Evolutionary conservation across 768 basidiomycete genomes (phyloP), one percentile per base, ranked within the genome.

Genomic region (Saitozyma sp.): DNA sequence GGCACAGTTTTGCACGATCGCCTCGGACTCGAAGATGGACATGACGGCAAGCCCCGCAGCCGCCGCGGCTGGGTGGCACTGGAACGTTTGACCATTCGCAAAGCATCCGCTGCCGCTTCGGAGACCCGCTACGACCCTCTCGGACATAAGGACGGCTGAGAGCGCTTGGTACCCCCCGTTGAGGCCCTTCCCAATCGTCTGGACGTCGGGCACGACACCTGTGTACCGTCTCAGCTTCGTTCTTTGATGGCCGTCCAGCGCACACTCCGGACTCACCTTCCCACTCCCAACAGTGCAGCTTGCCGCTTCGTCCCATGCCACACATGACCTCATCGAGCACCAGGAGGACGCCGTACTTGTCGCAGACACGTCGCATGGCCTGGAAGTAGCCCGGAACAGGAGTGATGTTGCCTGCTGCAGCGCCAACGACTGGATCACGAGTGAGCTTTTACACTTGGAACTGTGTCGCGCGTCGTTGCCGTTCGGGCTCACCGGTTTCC

Each of bases 231-330:
- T 29, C 2, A 29, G 29, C 85, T 29, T 86, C 87, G 69, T 92
- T 90, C 42, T 89, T 90, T 5, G 29, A 29, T 29, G 29, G 29
- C 29, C n/a, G n/a, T n/a, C n/a, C 29, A 29, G 29, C 29, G 29
- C 29, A 29, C 2, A 5, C 29, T 29, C 29, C 2, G 5, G 29
- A 29, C 29, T 29, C 67, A 87, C 87, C 48, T 85, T 88, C 62
- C 65, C 65, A 67, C 72, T 93, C 84, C 92, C 91, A 93, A 17
- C 86, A 89, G 72, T 93, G 92, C 50, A 91, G 73, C 8, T 89
- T 90, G 3, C 92, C 92, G 86, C 92, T 90, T 38, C 91, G 86
- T 61, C 91, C 90, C 88, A 92, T 91, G 50, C 91, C 91, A 74
- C 87, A 86, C 91, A 94, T 92, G 51, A 92, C 62, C 51, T 94